A percentile compares a stretch with the other conserved stretches of the same genome.
These are phyloP conservation scores for Penicillium dipodomyicola DNA, from an alignment of 495 filamentous ascomycete species.

Conservation along the genomic window DNA sequence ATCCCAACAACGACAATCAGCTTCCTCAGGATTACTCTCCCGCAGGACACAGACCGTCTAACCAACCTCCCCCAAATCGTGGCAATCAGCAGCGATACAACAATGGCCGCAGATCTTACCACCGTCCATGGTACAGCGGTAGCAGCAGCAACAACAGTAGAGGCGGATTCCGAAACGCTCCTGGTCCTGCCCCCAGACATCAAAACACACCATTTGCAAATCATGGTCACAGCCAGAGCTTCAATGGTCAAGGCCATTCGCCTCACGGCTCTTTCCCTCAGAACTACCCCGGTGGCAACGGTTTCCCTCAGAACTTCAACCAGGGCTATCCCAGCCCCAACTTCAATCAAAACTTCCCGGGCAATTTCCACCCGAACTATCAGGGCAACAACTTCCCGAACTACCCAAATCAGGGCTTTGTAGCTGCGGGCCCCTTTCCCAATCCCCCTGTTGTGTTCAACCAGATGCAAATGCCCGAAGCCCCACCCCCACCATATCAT, in stretches of 20 bases:
- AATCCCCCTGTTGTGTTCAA: background rate
- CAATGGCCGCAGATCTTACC: background rate
- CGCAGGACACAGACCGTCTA: background rate
- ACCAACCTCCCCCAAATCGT: background rate
- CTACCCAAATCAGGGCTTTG: background rate
- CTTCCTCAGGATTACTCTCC: background rate
- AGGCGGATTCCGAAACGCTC: background rate
- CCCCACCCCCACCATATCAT: background rate
- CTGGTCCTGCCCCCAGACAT: background rate
- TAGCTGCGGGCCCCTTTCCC: background rate
- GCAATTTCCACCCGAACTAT: background rate
- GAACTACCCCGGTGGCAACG: background rate
- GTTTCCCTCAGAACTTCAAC: conserved; percentile 1
- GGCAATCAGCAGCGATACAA: conserved; percentile 3
- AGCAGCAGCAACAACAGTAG: background rate
- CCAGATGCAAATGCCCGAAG: conserved; percentile 1
- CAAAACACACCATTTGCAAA: background rate
- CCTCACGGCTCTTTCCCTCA: background rate
- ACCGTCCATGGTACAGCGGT: background rate
- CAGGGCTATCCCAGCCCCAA: conserved; percentile 6
- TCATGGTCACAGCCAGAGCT: background rate
- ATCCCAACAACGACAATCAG: background rate
- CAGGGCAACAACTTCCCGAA: background rate
- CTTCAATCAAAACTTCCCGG: background rate
- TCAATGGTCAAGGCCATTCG: background rate